phyloP scores from a whole-genome alignment of 176 grass and related monocot genomes.

The Phyllostachys edulis region DNA sequence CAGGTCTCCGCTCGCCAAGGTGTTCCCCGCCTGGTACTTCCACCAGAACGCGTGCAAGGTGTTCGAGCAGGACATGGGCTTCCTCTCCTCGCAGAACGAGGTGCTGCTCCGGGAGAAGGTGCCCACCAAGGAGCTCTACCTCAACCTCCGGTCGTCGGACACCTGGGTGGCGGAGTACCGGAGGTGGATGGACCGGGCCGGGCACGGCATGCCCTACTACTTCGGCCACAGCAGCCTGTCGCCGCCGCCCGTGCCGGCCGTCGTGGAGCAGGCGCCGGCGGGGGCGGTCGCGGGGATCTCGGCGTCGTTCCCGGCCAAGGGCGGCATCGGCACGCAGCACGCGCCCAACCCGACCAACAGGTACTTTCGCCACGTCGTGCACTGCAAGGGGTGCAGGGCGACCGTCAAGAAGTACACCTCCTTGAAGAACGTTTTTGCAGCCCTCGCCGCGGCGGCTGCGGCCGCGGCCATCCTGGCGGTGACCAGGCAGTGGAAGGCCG shows the following conservation, averaged over 20 bases:
- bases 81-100: conserved; percentile 95
- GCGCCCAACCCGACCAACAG: conserved; percentile 79
- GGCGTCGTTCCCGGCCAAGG: conserved; percentile 74
- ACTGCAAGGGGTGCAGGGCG: conserved; percentile 75
- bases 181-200: conserved; percentile 92
- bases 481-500: conserved; percentile 42
- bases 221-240: conserved; percentile 75
- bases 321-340: conserved; percentile 62
- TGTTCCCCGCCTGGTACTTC: conserved; percentile 64
- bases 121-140: conserved; percentile 82
- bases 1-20: conserved; percentile 17
- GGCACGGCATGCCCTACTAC: conserved; percentile 93
- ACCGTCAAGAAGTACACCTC: conserved; percentile 48
- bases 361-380: conserved; percentile 89
- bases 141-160: conserved; percentile 76
- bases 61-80: conserved; percentile 99
- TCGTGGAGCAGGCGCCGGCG: conserved; percentile 76
- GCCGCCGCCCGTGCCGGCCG: conserved; percentile 54
- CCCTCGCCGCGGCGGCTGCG: conserved; percentile 36
- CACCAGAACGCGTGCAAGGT: conserved; percentile 87
- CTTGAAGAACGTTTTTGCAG: conserved; percentile 48
- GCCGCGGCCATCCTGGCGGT: conserved; percentile 51
- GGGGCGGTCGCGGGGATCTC: conserved; percentile 68
- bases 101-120: conserved; percentile 78
- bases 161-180: conserved; percentile 94